These are phyloP conservation scores for Fragaria iinumae DNA, from an alignment of 306 rosid species.

Conservation along the genomic window DNA sequence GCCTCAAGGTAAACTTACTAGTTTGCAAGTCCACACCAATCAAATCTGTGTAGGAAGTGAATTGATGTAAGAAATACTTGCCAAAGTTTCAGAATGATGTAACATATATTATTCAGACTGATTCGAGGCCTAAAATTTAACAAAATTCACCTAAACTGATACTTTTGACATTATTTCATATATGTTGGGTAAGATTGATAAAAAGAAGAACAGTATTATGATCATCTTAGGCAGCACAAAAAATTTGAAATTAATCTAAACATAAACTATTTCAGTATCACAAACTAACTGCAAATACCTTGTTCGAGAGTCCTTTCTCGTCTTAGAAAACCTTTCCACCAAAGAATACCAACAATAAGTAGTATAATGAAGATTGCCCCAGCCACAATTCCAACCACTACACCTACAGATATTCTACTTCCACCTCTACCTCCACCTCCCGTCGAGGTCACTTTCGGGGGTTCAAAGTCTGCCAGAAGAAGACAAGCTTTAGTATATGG, in stretches of 20 bases:
- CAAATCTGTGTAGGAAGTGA: constrained; percentile 23
- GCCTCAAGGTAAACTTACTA: constrained; percentile 35
- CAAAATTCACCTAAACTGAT: background rate
- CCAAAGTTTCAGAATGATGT: background rate
- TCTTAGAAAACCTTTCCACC: constrained; percentile 28
- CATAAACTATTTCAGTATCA: background rate
- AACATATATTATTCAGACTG: background rate
- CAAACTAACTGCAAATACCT: constrained; percentile 26
- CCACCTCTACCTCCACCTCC: background rate
- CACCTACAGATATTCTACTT: constrained; percentile 23
- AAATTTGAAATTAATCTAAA: background rate
- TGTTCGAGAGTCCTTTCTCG: constrained; percentile 22
- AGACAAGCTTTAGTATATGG: background rate
- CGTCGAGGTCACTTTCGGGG: constrained; percentile 11
- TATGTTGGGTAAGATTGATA: background rate
- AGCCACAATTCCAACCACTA: constrained; percentile 30
- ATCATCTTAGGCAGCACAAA: background rate
- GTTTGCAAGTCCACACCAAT: constrained; percentile 30
- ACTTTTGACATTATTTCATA: background rate
- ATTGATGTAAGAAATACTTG: background rate
- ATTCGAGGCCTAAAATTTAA: background rate
- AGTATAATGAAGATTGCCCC: constrained; percentile 25
- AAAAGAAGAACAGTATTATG: background rate
- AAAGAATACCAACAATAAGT: constrained; percentile 24
- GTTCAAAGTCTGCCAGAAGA: constrained; percentile 24